Evolutionary conservation across 1,139 yeast species (phyloP), one percentile per base, ranked within the genome.

Genomic region (Suzukiozyma palmioleophila): DNA sequence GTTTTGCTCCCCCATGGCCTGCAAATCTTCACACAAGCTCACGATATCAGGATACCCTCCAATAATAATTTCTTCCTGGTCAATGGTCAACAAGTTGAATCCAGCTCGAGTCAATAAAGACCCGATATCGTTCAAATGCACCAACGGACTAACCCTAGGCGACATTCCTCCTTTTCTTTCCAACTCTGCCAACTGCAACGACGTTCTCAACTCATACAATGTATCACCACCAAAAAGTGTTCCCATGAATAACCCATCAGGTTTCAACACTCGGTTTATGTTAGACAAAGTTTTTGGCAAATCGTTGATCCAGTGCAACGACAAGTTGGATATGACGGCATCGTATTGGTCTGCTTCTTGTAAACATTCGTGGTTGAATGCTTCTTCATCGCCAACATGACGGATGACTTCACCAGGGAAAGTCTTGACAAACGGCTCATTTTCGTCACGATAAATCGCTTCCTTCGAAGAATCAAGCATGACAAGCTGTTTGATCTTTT

Each of bases 171-270:
- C 95, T 39, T 64, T 68, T 39, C 95, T 69, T 53, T 87, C 95
- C 59, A 81, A 64, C 53, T 87, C 96, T 0, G 95, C 95, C 39
- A 87, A 64, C 56, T 87, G 96, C 36, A 87, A 64, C 1, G 90
- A 71, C 0, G 95, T 84, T 38, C 96, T 71, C 40, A 87, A 67
- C 58, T 87, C 96, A 52, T 79, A 87, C 22, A 87, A 64, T 1
- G 95, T 83, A 56, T 87, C 96, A 5, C 92, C 94, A 7, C 94
- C 94, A 51, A 85, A 76, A 69, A 87, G 74, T n/a, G 89, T 77
- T 1, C 85, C 95, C 74, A 87, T 73, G 50, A 87, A 84, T 56
- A 88, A 68, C 1, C 95, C 94, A 56, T 87, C 95, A 0, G 94
- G 94, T 43, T 79, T 79, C 35, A 87, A 64, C 15, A 84, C 71